Base-by-base conservation (phyloP, 2,329 filamentous ascomycete species). In the Chlorencoelia australis region DNA sequence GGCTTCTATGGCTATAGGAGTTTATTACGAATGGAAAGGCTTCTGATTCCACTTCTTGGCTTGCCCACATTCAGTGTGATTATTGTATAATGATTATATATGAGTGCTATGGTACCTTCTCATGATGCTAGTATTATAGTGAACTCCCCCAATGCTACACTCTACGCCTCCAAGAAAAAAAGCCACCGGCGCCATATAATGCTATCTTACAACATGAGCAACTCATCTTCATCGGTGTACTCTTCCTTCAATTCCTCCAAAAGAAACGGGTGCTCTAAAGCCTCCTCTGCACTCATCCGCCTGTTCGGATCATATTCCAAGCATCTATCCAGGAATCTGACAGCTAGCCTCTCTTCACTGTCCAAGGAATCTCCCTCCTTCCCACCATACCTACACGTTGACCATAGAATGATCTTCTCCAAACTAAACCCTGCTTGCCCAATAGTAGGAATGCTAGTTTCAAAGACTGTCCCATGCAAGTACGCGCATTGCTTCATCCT, bases 351-450 rank as follows among this genome's bases (percentile, higher is more conserved):
- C 62, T 91, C 85, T 16, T 86, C 80, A 0, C 66, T 61, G 0
- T 67, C 71, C 25, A 91, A 58, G 2, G 66, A 67, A 14, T 16
- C 18, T 7, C 61, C 71, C 32, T 64, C 67, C 33, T 64, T 68
- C 36, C 70, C 69, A 11, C 71, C 70, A 38, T 75, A 78, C 15
- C 86, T 75, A 42, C 82, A 84, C 17, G 86, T 94, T 53, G 86
- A 91, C 91, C 91, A 98, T 32, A 94, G 68, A 45, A 98, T 80
- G 49, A 98, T 91, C 63, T 94, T 91, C 60, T 94, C 86, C 50
- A 94, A 77, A 4, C 75, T 79, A 58, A 94, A 94, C 1, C 91
- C 91, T 28, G 77, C 74, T 47, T 82, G 77, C 28, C 84, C 85
- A 48, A 98, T 82, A 1, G 85, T 95, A 1, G 89, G 89, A 39